Conservation (phyloP, 257 asterid species). For the Petunia secreta region DNA sequence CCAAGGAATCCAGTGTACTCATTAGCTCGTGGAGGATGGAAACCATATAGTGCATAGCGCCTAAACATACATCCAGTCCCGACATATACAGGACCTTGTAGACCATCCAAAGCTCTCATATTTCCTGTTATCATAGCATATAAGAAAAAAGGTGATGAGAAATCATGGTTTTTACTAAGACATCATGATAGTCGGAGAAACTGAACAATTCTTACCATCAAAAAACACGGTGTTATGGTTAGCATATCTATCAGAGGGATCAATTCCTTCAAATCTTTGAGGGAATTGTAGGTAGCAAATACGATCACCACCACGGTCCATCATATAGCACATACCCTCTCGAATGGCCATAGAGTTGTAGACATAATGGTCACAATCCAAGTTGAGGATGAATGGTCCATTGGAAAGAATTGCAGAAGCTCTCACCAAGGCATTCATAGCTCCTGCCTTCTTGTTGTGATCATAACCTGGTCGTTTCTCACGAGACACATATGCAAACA, state of each 20-base stretch:
- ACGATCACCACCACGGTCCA: conserved; percentile 98
- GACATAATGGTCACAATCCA: conserved; percentile 93
- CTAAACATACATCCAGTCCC: conserved; percentile 98
- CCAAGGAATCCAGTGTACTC: conserved; percentile 77
- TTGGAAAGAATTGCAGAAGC: conserved; percentile 93
- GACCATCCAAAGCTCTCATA: conserved; percentile 97
- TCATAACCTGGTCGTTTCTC: conserved; percentile 88
- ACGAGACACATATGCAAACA: conserved; percentile 94
- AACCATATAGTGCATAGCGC: conserved; percentile 83
- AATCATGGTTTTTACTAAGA: neutral
- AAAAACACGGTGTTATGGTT: conserved; percentile 95
- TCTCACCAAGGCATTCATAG: conserved; percentile 94
- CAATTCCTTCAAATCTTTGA: conserved; percentile 95
- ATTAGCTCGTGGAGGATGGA: conserved; percentile 81
- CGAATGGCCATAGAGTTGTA: conserved; percentile 75
- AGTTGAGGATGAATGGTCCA: conserved; percentile 88
- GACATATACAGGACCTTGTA: conserved; percentile 95
- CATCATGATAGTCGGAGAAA: neutral
- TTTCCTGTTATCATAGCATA: conserved; percentile 53
- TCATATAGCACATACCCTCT: conserved; percentile 97
- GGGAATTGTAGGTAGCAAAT: conserved; percentile 95
- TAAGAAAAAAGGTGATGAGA: neutral
- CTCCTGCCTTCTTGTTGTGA: conserved; percentile 98
- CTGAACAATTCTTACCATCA: conserved; percentile 57
- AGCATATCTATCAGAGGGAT: conserved; percentile 97